These are phyloP conservation scores for Nannochloropsis granulata DNA, from an alignment of 108 stramenopile species.

Conservation along the genomic window DNA sequence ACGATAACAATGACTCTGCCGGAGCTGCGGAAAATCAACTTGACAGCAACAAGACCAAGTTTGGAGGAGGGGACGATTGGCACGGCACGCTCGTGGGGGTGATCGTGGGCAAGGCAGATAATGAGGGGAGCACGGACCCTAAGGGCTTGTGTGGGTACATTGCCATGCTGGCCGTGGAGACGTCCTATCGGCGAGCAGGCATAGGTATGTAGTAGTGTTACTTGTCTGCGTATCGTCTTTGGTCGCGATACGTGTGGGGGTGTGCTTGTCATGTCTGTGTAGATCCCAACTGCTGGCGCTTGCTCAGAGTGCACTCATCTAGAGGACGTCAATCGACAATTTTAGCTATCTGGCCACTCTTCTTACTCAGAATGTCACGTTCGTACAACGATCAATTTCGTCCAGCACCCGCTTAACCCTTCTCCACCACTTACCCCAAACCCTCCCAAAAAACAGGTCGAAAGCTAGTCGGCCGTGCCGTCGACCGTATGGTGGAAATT, in stretches of 20 bases:
- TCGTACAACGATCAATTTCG: too few species aligned
- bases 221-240: background rate
- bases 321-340: too few species aligned
- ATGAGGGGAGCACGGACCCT: constrained; percentile 8
- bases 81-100: constrained; percentile 18
- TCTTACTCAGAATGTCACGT: too few species aligned
- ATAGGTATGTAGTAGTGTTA: constrained; percentile 8
- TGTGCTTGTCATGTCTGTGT: background rate
- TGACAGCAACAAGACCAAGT: background rate
- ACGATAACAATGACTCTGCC: background rate
- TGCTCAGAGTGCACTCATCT: too few species aligned
- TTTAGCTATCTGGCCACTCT: background rate
- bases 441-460: constrained; percentile 9
- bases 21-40: background rate
- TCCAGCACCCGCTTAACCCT: too few species aligned
- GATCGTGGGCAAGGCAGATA: constrained; percentile 43
- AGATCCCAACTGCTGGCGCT: too few species aligned
- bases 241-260: background rate
- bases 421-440: too few species aligned
- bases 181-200: constrained; percentile 23
- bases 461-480: constrained; percentile 27
- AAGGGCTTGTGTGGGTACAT: constrained; percentile 43
- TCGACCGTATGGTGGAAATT: constrained; percentile 34
- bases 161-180: constrained; percentile 50
- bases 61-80: background rate